phyloP scores from a whole-genome alignment of 176 grass and related monocot genomes.

The Aegilops tauschii region DNA sequence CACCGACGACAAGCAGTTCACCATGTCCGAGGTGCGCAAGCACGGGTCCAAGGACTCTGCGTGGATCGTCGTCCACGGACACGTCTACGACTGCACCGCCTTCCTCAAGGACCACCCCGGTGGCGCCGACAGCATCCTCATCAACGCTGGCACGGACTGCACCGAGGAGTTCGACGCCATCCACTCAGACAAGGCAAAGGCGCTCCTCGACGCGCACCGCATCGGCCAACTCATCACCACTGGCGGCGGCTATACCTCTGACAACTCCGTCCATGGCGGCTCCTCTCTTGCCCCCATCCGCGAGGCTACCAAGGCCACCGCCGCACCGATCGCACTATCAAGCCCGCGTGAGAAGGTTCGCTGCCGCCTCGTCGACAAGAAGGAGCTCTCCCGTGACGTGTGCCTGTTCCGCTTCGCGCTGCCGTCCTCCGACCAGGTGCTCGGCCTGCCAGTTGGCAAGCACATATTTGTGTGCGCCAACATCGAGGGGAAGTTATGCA shows the following conservation, averaged over 20 bases:
- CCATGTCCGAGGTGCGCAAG: slow-evolving; percentile 79
- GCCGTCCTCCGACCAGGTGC: slow-evolving; percentile 58
- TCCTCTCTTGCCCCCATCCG: slow-evolving; percentile 60
- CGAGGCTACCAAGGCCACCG: slow-evolving; percentile 29
- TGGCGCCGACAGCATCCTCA: slow-evolving; percentile 91
- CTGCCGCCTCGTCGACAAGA: slow-evolving; percentile 63
- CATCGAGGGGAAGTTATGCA: slow-evolving; percentile 76
- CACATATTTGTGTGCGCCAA: slow-evolving; percentile 85
- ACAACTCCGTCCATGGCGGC: slow-evolving; percentile 59
- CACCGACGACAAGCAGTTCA: slow-evolving; percentile 41
- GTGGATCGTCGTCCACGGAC: slow-evolving; percentile 88
- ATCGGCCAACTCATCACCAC: slow-evolving; percentile 82
- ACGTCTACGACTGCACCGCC: slow-evolving; percentile 85
- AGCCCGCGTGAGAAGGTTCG: slow-evolving; percentile 70
- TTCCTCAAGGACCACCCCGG: slow-evolving; percentile 93
- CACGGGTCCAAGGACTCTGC: slow-evolving; percentile 63
- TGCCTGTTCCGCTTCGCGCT: slow-evolving; percentile 74
- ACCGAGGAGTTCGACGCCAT: slow-evolving; percentile 98
- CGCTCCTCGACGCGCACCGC: slow-evolving; percentile 70
- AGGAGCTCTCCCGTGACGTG: slow-evolving; percentile 63
- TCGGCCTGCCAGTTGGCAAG: slow-evolving; percentile 84
- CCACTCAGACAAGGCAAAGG: slow-evolving; percentile 91
- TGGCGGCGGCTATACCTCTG: slow-evolving; percentile 60
- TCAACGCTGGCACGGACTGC: slow-evolving; percentile 93
- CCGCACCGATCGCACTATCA: slow-evolving; percentile 49